phyloP scores from a whole-genome alignment of 257 asterid genomes.

The Striga asiatica region DNA sequence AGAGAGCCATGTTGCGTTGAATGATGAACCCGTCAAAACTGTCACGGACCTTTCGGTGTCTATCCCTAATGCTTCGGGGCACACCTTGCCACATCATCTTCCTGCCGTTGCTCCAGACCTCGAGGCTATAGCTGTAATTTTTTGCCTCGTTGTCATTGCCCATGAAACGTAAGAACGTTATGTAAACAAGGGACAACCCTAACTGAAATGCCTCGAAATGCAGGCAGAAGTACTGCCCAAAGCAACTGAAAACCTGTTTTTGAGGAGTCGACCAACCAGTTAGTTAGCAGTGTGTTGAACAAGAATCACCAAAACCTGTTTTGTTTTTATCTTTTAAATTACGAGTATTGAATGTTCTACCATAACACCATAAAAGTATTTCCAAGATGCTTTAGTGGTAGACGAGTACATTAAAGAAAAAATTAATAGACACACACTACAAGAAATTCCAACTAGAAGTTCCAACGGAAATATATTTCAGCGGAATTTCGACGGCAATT shows the following conservation, averaged over 20 bases:
- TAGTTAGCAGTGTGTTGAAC: too few species aligned
- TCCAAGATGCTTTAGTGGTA: too few species aligned
- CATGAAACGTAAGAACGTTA: constrained; percentile 33
- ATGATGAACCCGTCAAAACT: constrained; percentile 27
- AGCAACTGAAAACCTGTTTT: constrained; percentile 29
- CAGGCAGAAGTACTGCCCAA: constrained; percentile 31
- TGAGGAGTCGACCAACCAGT: too few species aligned
- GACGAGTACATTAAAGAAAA: too few species aligned
- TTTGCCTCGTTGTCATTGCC: constrained; percentile 31
- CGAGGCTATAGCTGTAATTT: constrained; percentile 29
- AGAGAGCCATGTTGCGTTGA: constrained; percentile 30
- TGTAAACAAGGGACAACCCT: constrained; percentile 28
- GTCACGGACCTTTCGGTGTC: constrained; percentile 10
- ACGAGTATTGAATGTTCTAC: too few species aligned
- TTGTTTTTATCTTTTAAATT: too few species aligned
- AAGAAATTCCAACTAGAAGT: too few species aligned
- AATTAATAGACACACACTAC: too few species aligned
- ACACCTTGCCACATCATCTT: constrained; percentile 32
- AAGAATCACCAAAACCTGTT: too few species aligned
- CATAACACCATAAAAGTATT: too few species aligned
- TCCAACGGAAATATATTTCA: too few species aligned
- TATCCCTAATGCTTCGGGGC: constrained; percentile 29
- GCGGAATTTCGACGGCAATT: too few species aligned
- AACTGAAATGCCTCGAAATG: constrained; percentile 31
- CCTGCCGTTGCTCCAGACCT: constrained; percentile 29